These are phyloP conservation scores for Cyathus striatus DNA, from an alignment of 768 basidiomycete species.

Conservation along the genomic window DNA sequence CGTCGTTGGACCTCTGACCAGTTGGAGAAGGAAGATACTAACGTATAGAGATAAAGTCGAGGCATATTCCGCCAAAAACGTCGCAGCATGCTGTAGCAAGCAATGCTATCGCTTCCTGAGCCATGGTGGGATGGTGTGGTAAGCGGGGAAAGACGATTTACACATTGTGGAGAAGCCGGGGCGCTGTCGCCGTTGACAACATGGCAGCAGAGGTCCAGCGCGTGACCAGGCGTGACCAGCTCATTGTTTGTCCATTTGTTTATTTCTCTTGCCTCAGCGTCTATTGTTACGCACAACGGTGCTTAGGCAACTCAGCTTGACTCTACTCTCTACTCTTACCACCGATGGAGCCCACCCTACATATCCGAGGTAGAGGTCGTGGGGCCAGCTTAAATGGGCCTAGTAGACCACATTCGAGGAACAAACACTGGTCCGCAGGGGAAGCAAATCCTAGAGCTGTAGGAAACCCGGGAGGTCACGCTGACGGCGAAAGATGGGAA, in stretches of 20 bases:
- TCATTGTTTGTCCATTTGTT: too few relatives aligned
- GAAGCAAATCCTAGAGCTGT: constrained; percentile 31
- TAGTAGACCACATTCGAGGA: constrained; percentile 36
- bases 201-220: too few relatives aligned
- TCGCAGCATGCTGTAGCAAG: constrained; percentile 24
- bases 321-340: constrained; percentile 1
- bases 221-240: too few relatives aligned
- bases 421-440: constrained; percentile 59
- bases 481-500: constrained; percentile 57
- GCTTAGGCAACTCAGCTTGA: too few relatives aligned
- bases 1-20: neutral
- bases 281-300: too few relatives aligned
- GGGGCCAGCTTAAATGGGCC: constrained; percentile 12
- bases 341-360: constrained; percentile 17
- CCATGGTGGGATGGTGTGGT: too few relatives aligned
- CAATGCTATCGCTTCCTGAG: constrained; percentile 21
- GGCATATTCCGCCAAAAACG: constrained; percentile 28
- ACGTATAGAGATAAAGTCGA: constrained; percentile 36
- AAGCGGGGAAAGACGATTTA: too few relatives aligned
- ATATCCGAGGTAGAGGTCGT: constrained; percentile 14
- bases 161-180: too few relatives aligned
- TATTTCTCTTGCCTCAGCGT: too few relatives aligned
- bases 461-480: constrained; percentile 28
- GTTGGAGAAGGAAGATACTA: constrained; percentile 6
- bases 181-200: too few relatives aligned